phyloP scores from a whole-genome alignment of 257 asterid genomes.

The Nicotiana benthamiana region DNA sequence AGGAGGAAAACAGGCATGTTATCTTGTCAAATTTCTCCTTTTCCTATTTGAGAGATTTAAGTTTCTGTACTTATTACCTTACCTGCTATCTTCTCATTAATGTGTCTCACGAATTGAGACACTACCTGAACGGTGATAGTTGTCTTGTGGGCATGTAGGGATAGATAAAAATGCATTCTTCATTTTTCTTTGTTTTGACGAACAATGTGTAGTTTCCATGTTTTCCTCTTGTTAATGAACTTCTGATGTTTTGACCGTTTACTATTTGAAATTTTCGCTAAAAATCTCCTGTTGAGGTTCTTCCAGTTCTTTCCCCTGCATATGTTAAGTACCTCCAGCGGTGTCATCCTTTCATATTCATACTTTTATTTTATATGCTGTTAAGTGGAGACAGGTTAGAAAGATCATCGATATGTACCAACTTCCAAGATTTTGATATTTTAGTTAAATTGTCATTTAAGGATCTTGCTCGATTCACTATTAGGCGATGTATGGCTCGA shows the following conservation, averaged over 20 bases:
- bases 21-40: neutral
- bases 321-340: neutral
- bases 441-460: neutral
- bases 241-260: neutral
- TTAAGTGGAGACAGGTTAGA: neutral
- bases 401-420: neutral
- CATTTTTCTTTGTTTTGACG: neutral
- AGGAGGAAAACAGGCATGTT: constrained; percentile 59
- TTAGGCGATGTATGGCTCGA: neutral
- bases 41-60: neutral
- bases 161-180: neutral
- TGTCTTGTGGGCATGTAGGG: neutral
- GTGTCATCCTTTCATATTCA: neutral
- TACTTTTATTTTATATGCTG: neutral
- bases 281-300: neutral
- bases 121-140: neutral
- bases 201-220: neutral
- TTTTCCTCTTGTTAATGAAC: neutral
- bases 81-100: neutral
- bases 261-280: neutral
- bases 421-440: neutral
- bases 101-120: neutral
- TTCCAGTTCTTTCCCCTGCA: neutral
- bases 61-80: neutral
- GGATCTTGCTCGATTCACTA: neutral